These are phyloP conservation scores for Medakamo hakoo DNA, from an alignment of 139 green algal species.

Conservation along the genomic window DNA sequence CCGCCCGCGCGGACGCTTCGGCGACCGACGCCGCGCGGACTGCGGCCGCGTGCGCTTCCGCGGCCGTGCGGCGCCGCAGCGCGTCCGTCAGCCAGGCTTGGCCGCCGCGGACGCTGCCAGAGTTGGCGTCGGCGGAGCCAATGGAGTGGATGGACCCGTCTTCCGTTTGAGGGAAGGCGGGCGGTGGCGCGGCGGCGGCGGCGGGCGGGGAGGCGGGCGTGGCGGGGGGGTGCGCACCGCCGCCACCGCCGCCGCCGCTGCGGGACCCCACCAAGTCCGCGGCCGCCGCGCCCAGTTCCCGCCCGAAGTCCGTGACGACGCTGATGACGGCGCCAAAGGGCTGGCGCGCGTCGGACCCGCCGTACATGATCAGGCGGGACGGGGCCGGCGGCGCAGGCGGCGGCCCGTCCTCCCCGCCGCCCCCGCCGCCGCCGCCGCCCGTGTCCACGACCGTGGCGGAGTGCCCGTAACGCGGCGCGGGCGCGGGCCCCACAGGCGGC, in stretches of 20 bases:
- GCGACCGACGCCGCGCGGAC: not conserved
- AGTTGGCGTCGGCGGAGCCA: no score
- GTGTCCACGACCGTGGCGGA: no score
- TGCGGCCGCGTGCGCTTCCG: not conserved
- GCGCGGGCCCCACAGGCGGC: not conserved
- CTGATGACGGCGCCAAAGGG: slow-evolving; percentile 9
- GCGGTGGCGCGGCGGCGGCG: no score
- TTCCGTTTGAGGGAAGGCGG: no score
- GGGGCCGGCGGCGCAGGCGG: not conserved
- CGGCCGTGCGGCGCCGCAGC: not conserved
- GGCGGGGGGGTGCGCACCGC: not conserved
- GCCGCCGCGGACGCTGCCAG: no score
- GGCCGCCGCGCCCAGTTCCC: no score
- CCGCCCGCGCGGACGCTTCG: no score
- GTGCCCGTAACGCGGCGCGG: slow-evolving; percentile 5
- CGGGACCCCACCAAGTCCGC: no score
- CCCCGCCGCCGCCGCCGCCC: no score
- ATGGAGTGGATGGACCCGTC: no score
- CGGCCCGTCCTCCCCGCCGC: no score
- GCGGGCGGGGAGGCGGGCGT: not conserved
- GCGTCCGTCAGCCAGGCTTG: not conserved
- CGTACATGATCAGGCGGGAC: slow-evolving; percentile 2
- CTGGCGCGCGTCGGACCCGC: slow-evolving; percentile 6
- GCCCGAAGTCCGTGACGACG: slow-evolving; percentile 4
- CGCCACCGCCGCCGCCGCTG: not conserved